phyloP scores from a whole-genome alignment of 352 stramenopile genomes.

The Globisporangium cederbergense region DNA sequence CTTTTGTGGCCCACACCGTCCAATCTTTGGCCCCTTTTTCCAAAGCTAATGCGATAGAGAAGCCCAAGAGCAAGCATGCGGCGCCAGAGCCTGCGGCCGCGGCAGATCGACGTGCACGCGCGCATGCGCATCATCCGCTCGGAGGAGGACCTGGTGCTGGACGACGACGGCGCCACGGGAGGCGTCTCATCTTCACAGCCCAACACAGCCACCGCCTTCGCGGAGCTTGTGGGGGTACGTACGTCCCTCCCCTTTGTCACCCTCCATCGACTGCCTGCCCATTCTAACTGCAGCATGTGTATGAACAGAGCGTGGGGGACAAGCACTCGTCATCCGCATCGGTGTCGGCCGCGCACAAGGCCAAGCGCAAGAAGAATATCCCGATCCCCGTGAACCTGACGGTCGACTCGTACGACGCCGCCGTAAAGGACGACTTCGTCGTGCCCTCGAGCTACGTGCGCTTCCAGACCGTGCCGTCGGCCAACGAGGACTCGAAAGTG shows the following conservation, averaged over 20 bases:
- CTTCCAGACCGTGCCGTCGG: constrained; percentile 61
- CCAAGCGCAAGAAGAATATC: constrained; percentile 80
- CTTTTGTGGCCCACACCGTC: background rate
- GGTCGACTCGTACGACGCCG: constrained; percentile 62
- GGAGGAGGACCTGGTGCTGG: constrained; percentile 72
- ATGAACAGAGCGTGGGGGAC: constrained; percentile 54
- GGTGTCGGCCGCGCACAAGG: constrained; percentile 25
- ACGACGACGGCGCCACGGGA: constrained; percentile 43
- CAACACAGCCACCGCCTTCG: constrained; percentile 49
- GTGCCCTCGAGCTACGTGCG: constrained; percentile 79
- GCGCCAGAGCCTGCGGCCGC: constrained; percentile 79
- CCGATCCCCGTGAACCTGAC: constrained; percentile 78
- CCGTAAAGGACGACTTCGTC: constrained; percentile 65
- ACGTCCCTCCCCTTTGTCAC: background rate
- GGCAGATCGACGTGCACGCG: constrained; percentile 87
- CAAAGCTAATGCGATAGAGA: background rate
- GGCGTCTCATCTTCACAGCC: constrained; percentile 20
- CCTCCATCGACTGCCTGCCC: too few species aligned
- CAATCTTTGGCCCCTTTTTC: background rate
- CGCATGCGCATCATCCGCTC: constrained; percentile 81
- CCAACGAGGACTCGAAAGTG: constrained; percentile 43
- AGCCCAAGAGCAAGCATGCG: constrained; percentile 34
- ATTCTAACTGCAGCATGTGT: background rate
- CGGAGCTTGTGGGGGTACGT: constrained; percentile 70
- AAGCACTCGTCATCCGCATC: constrained; percentile 28